Evolutionary conservation across 73 alveolate genomes (phyloP).

Genomic region (Paramecium octaurelia): DNA sequence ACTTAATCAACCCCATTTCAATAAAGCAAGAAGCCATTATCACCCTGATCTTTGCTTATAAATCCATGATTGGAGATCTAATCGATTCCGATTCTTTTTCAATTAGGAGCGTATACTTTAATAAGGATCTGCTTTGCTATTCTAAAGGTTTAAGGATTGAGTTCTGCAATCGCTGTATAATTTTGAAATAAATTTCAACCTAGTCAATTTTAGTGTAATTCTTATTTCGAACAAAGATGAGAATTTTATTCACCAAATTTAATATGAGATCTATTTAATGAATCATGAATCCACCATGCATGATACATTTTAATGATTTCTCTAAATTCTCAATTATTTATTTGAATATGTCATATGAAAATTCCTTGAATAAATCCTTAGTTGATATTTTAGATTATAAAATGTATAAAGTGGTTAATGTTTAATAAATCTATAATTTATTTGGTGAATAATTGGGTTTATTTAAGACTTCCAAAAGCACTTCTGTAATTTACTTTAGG

Average conservation of each 20-base stretch:
- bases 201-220: background rate
- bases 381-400: background rate
- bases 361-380: constrained; percentile 7
- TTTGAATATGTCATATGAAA: constrained; percentile 17
- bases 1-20: constrained; percentile 14
- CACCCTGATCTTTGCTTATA: background rate
- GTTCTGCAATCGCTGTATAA: background rate
- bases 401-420: constrained; percentile 22
- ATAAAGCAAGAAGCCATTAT: constrained; percentile 21
- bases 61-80: constrained; percentile 7
- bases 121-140: background rate
- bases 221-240: background rate
- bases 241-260: background rate
- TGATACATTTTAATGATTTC: constrained; percentile 24
- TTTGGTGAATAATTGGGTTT: constrained; percentile 36
- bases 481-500: constrained; percentile 49
- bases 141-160: constrained; percentile 26
- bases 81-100: constrained; percentile 33
- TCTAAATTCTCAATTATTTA: background rate
- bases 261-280: background rate
- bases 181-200: background rate
- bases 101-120: background rate
- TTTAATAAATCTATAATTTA: constrained; percentile 1
- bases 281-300: constrained; percentile 42
- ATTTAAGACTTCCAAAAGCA: background rate